Evolutionary conservation across 2,329 filamentous ascomycete species (phyloP), one percentile per base, ranked within the genome.

Genomic region (Bipolaris cookei): DNA sequence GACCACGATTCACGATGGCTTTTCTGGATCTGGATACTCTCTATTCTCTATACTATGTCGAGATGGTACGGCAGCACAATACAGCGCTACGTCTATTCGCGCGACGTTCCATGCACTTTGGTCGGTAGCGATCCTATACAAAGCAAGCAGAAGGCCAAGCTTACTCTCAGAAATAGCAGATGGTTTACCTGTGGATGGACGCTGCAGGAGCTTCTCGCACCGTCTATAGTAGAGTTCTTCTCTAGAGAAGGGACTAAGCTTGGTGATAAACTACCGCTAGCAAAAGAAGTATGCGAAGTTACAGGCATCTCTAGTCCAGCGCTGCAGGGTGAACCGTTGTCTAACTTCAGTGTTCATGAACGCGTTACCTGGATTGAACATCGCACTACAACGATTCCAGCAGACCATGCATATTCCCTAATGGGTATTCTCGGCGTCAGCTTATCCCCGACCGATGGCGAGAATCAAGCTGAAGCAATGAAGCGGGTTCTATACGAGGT

Each of bases 221-320:
- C 59, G 11, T 35, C 28, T 4, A 1, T 25, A 6, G 62, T 68
- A 3, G 35, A 64, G 32, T 68, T 68, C 50, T 68, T 62, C 50
- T 61, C 54, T 1, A 14, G 3, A n/a, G 53, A 62, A 14, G 49
- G 58, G 16, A 5, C 30, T 2, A 41, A 43, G 37, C 51, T 68
- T 41, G 58, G 64, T 34, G 21, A 54, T 23, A 62, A 50, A 18
- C 16, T 5, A 18, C 48, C 37, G 1, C 41, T 62, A 4, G 28
- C 39, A 23, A 1, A 20, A 10, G 6, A 23, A 32, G 38, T 66
- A 2, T 28, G 54, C 6, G 34, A 66, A 2, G 34, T 56, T 4
- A 64, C 56, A 3, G 35, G 28, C 0, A 63, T 66, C 5, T 35
- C 54, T n/a, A 11, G n/a, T 11, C 8, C 10, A n/a, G 60, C 37